Evolutionary conservation across 1,284 basidiomycete genomes (phyloP).

Genomic region (Leccinum insolens): DNA sequence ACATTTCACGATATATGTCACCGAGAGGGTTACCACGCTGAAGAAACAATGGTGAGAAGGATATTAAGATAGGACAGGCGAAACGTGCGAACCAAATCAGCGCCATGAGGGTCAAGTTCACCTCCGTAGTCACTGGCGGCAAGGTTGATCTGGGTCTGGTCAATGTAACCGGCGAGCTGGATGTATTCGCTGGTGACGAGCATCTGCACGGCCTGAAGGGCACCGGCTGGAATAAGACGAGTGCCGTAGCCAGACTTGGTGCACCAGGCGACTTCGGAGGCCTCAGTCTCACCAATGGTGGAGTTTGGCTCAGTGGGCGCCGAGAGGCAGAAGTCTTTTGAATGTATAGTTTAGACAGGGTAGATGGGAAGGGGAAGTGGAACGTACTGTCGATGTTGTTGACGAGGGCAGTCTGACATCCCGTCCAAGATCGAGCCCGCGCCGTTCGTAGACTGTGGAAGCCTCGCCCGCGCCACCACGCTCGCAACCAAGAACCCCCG

Average conservation of each 20-base stretch:
- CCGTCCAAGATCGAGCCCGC: too few relatives aligned
- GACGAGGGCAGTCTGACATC: slow-evolving; percentile 32
- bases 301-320: slow-evolving; percentile 38
- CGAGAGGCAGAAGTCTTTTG: slow-evolving; percentile 44
- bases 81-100: slow-evolving; percentile 45
- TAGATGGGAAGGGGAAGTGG: neutral
- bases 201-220: slow-evolving; percentile 54
- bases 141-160: slow-evolving; percentile 65
- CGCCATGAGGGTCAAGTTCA: slow-evolving; percentile 71
- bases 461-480: slow-evolving; percentile 65
- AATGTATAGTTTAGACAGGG: neutral
- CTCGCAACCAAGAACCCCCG: slow-evolving; percentile 85
- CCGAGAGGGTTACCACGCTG: slow-evolving; percentile 68
- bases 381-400: slow-evolving; percentile 36
- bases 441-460: slow-evolving; percentile 8
- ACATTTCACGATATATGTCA: slow-evolving; percentile 23
- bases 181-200: slow-evolving; percentile 64
- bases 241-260: slow-evolving; percentile 56
- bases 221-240: slow-evolving; percentile 56
- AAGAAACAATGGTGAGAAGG: slow-evolving; percentile 1
- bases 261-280: slow-evolving; percentile 65
- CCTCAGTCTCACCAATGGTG: slow-evolving; percentile 57
- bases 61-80: neutral
- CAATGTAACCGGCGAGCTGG: slow-evolving; percentile 62
- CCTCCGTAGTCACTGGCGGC: slow-evolving; percentile 61